Base-by-base conservation (phyloP, 805 yeast genomes). In the Starmerella potacharoeniae region DNA sequence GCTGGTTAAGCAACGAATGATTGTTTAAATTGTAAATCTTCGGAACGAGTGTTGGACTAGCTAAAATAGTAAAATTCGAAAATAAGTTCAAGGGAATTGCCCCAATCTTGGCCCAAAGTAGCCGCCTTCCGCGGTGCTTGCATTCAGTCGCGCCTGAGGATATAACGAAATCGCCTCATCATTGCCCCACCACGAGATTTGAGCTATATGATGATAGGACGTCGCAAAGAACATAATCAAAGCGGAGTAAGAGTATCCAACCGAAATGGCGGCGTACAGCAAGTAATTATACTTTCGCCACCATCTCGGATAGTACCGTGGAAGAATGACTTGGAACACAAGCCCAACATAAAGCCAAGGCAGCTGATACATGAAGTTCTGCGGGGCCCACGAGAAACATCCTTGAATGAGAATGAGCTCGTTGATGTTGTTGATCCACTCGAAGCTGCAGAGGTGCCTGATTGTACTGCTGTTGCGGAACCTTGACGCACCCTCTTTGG, bases 161-260 rank as follows among this genome's bases (percentile, higher is more conserved):
- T 22, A 22, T 22, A 22, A 22, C 22, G 22, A 22, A 22, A 22
- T 22, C 22, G 22, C 22, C 22, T 22, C 22, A 5, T 55, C 49
- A 34, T 80, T 81, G 1, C 87, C 87, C 87, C 87, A 82, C 87
- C 87, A 82, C 39, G 68, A 57, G 10, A 81, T 49, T 4, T 64
- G 56, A 31, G 68, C 70, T 3, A 71, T 69, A 45, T 77, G 72
- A 7, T 52, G 47, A 61, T 73, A 78, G 57, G 72, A 71, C 3
- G 75, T 75, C 0, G 76, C 67, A 62, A 79, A 78, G 68, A 82
- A 82, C 34, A 80, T 75, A 55, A 82, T 66, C 44, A 80, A 69
- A 0, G 78, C 80, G 55, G 80, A 71, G 58, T 81, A 73, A 3
- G 85, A 86, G 16, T 80, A 77, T 14, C 84, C 86, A 0, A 84